These are phyloP conservation scores for Artemisia tridentata DNA, from an alignment of 129 eudicot genomes.

Conservation along the genomic window DNA sequence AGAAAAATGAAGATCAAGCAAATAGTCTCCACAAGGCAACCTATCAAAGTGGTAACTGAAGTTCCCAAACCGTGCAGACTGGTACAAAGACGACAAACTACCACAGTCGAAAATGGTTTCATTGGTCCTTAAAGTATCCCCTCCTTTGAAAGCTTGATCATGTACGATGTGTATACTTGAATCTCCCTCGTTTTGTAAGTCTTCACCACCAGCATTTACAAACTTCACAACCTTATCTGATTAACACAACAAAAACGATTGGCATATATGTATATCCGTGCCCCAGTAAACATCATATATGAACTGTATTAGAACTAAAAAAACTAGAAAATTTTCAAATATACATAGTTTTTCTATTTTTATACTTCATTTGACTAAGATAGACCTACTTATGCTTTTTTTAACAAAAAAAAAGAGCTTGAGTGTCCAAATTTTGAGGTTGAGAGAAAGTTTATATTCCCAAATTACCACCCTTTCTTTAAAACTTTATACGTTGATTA, in stretches of 20 bases:
- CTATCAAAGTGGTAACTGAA: constrained; percentile 28
- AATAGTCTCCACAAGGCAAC: constrained; percentile 34
- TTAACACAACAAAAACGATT: constrained; percentile 12
- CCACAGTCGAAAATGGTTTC: constrained; percentile 36
- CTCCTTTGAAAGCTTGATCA: constrained; percentile 39
- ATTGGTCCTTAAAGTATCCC: constrained; percentile 37
- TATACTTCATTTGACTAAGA: background rate
- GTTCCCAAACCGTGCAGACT: constrained; percentile 45
- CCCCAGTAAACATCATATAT: background rate
- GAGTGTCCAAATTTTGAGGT: background rate
- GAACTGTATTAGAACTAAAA: background rate
- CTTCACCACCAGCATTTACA: constrained; percentile 37
- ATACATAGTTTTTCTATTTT: no score
- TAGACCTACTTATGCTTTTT: background rate
- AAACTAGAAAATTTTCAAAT: background rate
- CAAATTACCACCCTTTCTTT: background rate
- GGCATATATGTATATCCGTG: background rate
- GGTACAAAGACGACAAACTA: constrained; percentile 33
- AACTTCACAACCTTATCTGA: constrained; percentile 38
- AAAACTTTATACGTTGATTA: background rate
- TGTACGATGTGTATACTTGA: constrained; percentile 6
- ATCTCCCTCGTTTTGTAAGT: constrained; percentile 18
- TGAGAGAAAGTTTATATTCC: background rate
- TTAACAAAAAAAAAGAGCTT: background rate
- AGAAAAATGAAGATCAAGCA: constrained; percentile 42